Evolutionary conservation across 2,329 filamentous ascomycete species (phyloP).

Genomic region (Pseudonectria buxi): DNA sequence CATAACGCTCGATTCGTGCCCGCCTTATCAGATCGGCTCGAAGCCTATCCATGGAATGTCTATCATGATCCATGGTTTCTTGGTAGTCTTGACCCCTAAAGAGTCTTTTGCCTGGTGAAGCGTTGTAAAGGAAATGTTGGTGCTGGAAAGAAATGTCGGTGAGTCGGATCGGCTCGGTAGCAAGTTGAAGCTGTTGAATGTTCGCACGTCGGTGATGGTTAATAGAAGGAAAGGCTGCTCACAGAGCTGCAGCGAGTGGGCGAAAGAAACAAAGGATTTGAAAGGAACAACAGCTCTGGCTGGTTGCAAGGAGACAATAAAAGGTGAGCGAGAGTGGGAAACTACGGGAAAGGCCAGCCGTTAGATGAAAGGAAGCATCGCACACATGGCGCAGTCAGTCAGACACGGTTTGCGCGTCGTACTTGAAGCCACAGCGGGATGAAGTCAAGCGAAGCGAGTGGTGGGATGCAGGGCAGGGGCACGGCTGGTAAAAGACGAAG

Average conservation of each 20-base stretch:
- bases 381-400: neutral
- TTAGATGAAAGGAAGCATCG: neutral
- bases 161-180: too few species aligned
- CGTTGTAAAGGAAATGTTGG: neutral
- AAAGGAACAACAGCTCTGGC: too few species aligned
- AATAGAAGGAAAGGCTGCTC: too few species aligned
- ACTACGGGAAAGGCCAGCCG: neutral
- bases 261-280: too few species aligned
- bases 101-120: neutral
- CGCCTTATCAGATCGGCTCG: conserved; percentile 26
- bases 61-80: conserved; percentile 13
- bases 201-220: too few species aligned
- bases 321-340: neutral
- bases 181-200: too few species aligned
- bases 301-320: too few species aligned
- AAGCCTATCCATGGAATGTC: conserved; percentile 25
- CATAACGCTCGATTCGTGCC: conserved; percentile 22
- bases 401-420: conserved; percentile 1
- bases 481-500: too few species aligned
- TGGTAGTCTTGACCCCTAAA: too few species aligned
- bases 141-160: conserved; percentile 3
- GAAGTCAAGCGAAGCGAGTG: too few species aligned
- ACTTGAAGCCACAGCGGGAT: neutral
- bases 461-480: too few species aligned
- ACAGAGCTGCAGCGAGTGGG: too few species aligned